phyloP scores from a whole-genome alignment of 768 basidiomycete species.

The Suillus fuscotomentosus region DNA sequence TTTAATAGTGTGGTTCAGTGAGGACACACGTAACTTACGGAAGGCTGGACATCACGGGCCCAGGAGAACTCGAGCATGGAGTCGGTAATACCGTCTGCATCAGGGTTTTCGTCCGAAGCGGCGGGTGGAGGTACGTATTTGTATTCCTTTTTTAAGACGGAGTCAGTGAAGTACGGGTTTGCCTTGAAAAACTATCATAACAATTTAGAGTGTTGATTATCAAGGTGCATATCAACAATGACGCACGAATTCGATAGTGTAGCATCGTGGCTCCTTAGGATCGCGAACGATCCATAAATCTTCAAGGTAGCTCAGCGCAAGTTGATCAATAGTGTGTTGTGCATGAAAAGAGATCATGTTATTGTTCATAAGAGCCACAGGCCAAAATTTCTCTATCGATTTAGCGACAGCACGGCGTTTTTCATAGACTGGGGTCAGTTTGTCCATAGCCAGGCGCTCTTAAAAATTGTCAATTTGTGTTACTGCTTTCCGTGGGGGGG shows the following conservation, averaged over 20 bases:
- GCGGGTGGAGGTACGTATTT: slow-evolving; percentile 60
- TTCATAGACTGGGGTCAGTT: slow-evolving; percentile 61
- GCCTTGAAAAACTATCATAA: slow-evolving; percentile 71
- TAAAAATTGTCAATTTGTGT: slow-evolving; percentile 11
- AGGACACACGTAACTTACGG: slow-evolving; percentile 43
- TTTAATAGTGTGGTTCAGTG: neutral
- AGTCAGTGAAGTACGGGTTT: slow-evolving; percentile 80
- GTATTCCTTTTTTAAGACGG: slow-evolving; percentile 79
- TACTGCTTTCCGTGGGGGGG: neutral
- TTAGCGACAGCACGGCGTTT: slow-evolving; percentile 67
- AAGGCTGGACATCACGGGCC: slow-evolving; percentile 68
- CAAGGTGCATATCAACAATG: slow-evolving; percentile 6
- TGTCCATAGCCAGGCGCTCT: slow-evolving; percentile 67
- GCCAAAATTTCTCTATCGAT: slow-evolving; percentile 78
- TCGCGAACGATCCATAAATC: slow-evolving; percentile 85
- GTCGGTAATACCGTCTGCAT: slow-evolving; percentile 72
- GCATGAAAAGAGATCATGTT: slow-evolving; percentile 57
- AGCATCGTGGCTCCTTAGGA: slow-evolving; percentile 71
- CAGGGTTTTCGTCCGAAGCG: slow-evolving; percentile 54
- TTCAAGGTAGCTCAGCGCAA: slow-evolving; percentile 80
- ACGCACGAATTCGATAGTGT: slow-evolving; percentile 87
- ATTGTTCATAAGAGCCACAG: slow-evolving; percentile 81
- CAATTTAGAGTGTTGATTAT: slow-evolving; percentile 6
- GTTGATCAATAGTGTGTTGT: slow-evolving; percentile 74
- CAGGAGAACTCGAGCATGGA: slow-evolving; percentile 81